These are phyloP conservation scores for Saccharomycopsis oosterbeekiorum DNA, from an alignment of 805 yeast species.

Conservation along the genomic window DNA sequence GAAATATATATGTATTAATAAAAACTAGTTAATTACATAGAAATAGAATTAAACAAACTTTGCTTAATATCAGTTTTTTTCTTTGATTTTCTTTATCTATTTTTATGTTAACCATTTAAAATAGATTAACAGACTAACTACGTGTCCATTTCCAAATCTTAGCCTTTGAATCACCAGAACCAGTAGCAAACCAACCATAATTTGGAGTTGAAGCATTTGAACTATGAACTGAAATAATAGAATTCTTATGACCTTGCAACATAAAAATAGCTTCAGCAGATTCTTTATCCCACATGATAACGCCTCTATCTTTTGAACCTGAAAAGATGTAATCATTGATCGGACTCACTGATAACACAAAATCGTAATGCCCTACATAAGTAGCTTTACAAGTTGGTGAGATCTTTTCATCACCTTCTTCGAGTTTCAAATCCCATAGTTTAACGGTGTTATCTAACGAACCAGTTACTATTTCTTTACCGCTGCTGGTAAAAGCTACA, in stretches of 20 bases:
- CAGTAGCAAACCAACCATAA: conserved; percentile 87
- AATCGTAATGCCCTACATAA: conserved; percentile 92
- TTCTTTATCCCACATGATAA: conserved; percentile 89
- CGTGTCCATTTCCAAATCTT: conserved; percentile 71
- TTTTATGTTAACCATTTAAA: not conserved
- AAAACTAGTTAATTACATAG: too few relatives aligned
- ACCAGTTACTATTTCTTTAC: conserved; percentile 87
- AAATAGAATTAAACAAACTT: too few relatives aligned
- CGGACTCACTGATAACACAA: conserved; percentile 88
- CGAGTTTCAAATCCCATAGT: conserved; percentile 72
- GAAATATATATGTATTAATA: too few relatives aligned
- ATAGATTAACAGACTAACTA: not conserved
- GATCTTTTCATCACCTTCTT: conserved; percentile 29
- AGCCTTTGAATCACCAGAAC: conserved; percentile 95
- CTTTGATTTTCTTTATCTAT: not conserved
- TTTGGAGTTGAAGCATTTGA: conserved; percentile 65
- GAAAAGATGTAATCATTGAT: conserved; percentile 84
- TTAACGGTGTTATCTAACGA: conserved; percentile 93
- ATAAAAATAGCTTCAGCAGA: conserved; percentile 87
- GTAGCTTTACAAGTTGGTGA: conserved; percentile 74
- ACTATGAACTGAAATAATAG: conserved; percentile 90
- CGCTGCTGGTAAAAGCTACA: conserved; percentile 86
- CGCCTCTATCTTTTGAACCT: conserved; percentile 96
- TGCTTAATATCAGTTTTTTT: too few relatives aligned
- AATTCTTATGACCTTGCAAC: conserved; percentile 95